Base-by-base conservation (phyloP, 2,329 filamentous ascomycete genomes). In the Aspergillus ustus region DNA sequence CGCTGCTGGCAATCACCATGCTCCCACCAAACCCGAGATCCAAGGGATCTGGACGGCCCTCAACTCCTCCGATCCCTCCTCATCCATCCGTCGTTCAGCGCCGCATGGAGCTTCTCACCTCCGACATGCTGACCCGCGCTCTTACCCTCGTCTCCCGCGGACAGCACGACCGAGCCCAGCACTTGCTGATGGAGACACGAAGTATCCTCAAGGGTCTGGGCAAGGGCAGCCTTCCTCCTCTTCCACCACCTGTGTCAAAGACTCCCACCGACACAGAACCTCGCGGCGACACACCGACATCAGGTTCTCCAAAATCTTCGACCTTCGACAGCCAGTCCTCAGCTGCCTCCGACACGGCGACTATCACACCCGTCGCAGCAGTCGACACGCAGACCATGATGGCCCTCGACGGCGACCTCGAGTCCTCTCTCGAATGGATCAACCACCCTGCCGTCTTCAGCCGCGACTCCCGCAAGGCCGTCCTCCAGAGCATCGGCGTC, bases 51-150 rank as follows among this genome's bases (percentile, higher is more conserved):
- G 78, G 75, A 52, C 75, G 83, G 63, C 78, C 85, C 59, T 62
- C 77, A 60, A 86, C 88, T 17, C 92, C 93, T 15, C 91, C 93
- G 1, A 99, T 99, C 64, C 95, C 95, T 15, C 94, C 95, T 50
- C 95, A 98, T 73, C 93, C 95, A 4, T 92, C 90, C 64, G 93
- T 99, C 62, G 94, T 99, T 7, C 95, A 99, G 79, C 87, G 95
- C 45, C 90, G 95, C 50, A 99, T 99, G 95, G 95, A 99, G 78
- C 83, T 99, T 31, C 85, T 99, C 57, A 98, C 95, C 2, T 98
- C 94, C 1, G 95, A 99, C 75, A 99, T 99, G 95, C 85, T 99
- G 65, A 96, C 92, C 7, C 86, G 95, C 61, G 93, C 95, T 15
- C 81, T 99, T 63, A 97, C 93, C 0, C 85, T 99, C 20, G 93